Conservation (phyloP, 441 rosid species). For the Pelargonium australe region DNA sequence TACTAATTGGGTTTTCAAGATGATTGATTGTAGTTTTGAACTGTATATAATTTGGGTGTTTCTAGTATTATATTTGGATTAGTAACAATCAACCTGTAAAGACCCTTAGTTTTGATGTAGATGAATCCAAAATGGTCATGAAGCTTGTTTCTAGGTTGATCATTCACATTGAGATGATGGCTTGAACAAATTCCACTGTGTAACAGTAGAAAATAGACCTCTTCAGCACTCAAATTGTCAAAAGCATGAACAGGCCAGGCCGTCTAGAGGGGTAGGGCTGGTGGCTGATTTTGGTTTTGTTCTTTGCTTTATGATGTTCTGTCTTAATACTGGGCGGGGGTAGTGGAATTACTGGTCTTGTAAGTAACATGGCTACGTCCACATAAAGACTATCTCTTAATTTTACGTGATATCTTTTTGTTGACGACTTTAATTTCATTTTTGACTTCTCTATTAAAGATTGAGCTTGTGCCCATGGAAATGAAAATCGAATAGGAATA, state of each 20-base stretch:
- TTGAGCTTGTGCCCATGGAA: background rate
- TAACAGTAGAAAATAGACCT: background rate
- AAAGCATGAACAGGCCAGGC: no score
- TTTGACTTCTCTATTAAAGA: no score
- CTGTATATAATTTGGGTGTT: no score
- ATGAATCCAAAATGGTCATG: background rate
- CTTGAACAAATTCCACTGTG: background rate
- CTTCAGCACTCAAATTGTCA: no score
- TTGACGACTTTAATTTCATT: background rate
- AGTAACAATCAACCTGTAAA: no score
- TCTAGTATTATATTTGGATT: no score
- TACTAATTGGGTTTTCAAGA: no score
- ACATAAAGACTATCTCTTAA: no score
- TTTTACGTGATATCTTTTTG: background rate
- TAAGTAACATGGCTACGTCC: no score
- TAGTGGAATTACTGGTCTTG: background rate
- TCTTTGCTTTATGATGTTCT: background rate
- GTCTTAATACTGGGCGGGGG: background rate
- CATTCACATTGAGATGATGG: background rate
- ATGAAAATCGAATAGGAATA: background rate
- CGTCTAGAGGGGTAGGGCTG: no score
- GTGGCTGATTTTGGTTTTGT: background rate
- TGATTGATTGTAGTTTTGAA: no score
- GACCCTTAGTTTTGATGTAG: no score
- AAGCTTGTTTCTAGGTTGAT: slow-evolving; percentile 2